These are phyloP conservation scores for Pythium brachiatum DNA, from an alignment of 352 stramenopile genomes.

Conservation along the genomic window DNA sequence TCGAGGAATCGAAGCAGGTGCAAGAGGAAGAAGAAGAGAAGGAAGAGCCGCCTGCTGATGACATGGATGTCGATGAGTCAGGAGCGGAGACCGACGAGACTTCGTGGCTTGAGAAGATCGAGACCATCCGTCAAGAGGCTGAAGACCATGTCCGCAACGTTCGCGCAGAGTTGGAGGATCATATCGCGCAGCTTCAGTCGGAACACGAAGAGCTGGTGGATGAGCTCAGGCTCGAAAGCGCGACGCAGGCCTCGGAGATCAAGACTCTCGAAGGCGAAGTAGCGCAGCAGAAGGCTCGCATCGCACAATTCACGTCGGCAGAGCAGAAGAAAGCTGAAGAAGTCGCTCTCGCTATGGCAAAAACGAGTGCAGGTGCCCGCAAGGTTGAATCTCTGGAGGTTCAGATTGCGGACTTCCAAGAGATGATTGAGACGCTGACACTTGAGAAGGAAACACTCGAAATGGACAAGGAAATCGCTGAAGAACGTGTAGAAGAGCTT, in stretches of 20 bases:
- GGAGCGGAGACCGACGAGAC: constrained; percentile 24
- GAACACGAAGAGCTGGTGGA: constrained; percentile 58
- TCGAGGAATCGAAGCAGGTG: constrained; percentile 13
- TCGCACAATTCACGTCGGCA: constrained; percentile 55
- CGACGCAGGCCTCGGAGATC: constrained; percentile 54
- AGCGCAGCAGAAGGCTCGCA: constrained; percentile 62
- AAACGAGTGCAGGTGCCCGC: constrained; percentile 59
- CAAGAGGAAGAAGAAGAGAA: constrained; percentile 31
- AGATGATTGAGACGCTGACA: constrained; percentile 82
- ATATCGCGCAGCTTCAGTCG: constrained; percentile 48
- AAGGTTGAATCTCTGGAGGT: constrained; percentile 68
- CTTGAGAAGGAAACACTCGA: constrained; percentile 87
- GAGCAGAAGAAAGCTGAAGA: constrained; percentile 84
- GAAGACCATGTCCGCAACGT: constrained; percentile 60
- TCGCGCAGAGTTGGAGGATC: constrained; percentile 61
- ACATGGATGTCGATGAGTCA: constrained; percentile 35
- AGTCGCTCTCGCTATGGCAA: constrained; percentile 64
- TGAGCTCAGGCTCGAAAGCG: constrained; percentile 56
- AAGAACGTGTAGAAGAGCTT: constrained; percentile 77
- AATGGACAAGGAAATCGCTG: constrained; percentile 88
- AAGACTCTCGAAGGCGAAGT: constrained; percentile 66
- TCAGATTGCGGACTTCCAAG: constrained; percentile 69
- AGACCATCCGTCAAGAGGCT: constrained; percentile 48
- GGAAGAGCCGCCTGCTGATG: constrained; percentile 24
- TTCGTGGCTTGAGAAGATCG: constrained; percentile 48